phyloP scores from a whole-genome alignment of 352 stramenopile genomes.

The Pythium phragmiticola region DNA sequence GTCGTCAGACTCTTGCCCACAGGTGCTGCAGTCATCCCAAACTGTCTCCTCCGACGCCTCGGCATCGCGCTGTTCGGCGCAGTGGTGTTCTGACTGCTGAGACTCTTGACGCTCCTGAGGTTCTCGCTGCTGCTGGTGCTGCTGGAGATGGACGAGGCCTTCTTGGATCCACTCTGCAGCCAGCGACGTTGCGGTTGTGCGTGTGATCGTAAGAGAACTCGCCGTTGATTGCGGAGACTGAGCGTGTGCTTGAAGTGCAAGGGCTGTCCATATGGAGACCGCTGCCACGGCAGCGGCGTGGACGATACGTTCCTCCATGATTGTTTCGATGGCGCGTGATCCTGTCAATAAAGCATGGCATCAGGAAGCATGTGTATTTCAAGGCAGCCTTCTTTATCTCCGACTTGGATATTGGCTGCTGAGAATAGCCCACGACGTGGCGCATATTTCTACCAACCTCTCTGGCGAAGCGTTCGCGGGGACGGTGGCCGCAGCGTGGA shows the following conservation, averaged over 20 bases:
- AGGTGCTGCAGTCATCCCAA: not conserved
- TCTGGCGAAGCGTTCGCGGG: conserved; percentile 19
- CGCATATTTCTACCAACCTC: not conserved
- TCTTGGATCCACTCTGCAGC: not conserved
- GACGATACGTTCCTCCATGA: not conserved
- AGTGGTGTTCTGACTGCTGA: not conserved
- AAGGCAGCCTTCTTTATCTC: not conserved
- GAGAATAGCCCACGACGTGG: not conserved
- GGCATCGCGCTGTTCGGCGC: not conserved
- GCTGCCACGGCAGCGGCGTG: not conserved
- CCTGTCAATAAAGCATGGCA: not conserved
- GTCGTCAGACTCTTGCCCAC: too few species aligned
- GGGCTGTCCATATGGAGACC: conserved; percentile 1
- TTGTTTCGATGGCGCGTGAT: not conserved
- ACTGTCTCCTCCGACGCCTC: too few species aligned
- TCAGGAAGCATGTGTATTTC: not conserved
- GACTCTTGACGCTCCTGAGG: not conserved
- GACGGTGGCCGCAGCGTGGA: conserved; percentile 3
- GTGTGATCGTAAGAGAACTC: not conserved
- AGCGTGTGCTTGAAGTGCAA: not conserved
- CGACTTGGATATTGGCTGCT: not conserved
- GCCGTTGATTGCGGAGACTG: not conserved
- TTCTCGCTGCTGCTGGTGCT: not conserved
- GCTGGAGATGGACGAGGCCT: not conserved
- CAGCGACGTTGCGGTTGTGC: not conserved